Percentiles rank a stretch among this genome's conserved stretches.
Evolutionary conservation across 2,329 filamentous ascomycete species (phyloP).

Genomic region (Botrytis pseudocinerea): DNA sequence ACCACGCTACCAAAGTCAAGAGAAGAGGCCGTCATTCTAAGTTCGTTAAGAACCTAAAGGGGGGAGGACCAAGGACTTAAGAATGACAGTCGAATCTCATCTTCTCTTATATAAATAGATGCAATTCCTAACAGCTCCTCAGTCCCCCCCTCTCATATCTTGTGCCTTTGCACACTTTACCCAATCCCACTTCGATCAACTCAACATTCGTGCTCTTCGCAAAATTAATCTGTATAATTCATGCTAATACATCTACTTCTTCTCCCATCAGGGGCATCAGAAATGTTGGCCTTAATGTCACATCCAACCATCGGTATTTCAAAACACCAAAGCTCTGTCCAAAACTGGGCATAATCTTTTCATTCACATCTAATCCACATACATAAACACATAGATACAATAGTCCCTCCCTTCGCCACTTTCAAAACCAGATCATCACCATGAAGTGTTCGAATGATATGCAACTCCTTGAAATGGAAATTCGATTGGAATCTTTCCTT

Average conservation of each 20-base stretch:
- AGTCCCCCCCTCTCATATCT: background rate
- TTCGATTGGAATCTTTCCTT: background rate
- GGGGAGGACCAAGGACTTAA: background rate
- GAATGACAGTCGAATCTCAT: background rate
- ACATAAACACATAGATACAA: constrained; percentile 11
- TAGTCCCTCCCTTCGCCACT: background rate
- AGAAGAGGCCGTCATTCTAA: background rate
- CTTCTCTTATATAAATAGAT: background rate
- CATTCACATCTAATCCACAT: constrained; percentile 6
- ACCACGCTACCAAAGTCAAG: background rate
- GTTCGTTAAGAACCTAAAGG: background rate
- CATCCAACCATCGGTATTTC: background rate
- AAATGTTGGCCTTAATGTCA: too few relatives aligned
- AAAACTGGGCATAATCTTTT: background rate
- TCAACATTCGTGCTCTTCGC: background rate
- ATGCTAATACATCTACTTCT: too few relatives aligned
- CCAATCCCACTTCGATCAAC: background rate
- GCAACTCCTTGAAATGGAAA: constrained; percentile 10
- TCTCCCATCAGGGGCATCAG: background rate
- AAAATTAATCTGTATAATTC: background rate
- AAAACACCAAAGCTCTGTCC: background rate
- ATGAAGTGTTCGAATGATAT: constrained; percentile 11
- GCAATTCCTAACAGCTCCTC: background rate
- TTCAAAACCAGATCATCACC: background rate
- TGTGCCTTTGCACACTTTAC: background rate